These are phyloP conservation scores for Penicillium sp. DNA, from an alignment of 2,329 filamentous ascomycete species.

Conservation along the genomic window DNA sequence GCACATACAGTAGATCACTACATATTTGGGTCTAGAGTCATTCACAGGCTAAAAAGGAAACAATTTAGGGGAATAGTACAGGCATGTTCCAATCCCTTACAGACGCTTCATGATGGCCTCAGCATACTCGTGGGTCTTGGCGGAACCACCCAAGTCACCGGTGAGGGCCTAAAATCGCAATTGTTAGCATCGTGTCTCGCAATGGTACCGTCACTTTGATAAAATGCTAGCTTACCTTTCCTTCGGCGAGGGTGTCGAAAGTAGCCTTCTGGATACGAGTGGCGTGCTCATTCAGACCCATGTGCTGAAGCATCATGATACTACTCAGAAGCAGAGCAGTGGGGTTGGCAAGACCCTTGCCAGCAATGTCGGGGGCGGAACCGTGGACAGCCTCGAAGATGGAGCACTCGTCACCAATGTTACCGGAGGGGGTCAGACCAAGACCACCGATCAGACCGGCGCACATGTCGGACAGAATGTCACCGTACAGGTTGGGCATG, in stretches of 20 bases:
- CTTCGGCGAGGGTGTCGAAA: constrained; percentile 89
- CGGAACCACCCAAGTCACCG: constrained; percentile 88
- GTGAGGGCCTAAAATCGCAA: constrained; percentile 68
- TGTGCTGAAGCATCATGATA: constrained; percentile 99
- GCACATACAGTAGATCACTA: too few species aligned
- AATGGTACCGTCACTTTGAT: too few species aligned
- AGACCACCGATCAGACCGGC: constrained; percentile 96
- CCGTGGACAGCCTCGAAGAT: constrained; percentile 99
- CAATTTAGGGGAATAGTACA: constrained; percentile 32
- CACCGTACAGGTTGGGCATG: constrained; percentile 95
- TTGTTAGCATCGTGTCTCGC: too few species aligned
- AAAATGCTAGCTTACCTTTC: too few species aligned
- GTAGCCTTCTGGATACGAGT: constrained; percentile 84
- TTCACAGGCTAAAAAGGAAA: constrained; percentile 29
- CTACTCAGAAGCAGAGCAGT: constrained; percentile 89
- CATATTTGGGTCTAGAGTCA: constrained; percentile 33
- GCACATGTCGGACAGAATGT: constrained; percentile 99
- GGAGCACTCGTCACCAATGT: constrained; percentile 98
- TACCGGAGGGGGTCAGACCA: constrained; percentile 91
- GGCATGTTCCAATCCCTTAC: constrained; percentile 27
- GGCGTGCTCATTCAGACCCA: constrained; percentile 80
- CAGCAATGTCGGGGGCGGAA: constrained; percentile 90
- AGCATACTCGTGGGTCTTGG: constrained; percentile 92
- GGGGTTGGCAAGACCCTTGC: constrained; percentile 92
- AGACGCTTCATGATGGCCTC: constrained; percentile 72